Percentiles rank a stretch among this genome's conserved stretches.
Evolutionary conservation across 148 eudicot genomes (phyloP).

Genomic region (Camellia lanceoleosa): DNA sequence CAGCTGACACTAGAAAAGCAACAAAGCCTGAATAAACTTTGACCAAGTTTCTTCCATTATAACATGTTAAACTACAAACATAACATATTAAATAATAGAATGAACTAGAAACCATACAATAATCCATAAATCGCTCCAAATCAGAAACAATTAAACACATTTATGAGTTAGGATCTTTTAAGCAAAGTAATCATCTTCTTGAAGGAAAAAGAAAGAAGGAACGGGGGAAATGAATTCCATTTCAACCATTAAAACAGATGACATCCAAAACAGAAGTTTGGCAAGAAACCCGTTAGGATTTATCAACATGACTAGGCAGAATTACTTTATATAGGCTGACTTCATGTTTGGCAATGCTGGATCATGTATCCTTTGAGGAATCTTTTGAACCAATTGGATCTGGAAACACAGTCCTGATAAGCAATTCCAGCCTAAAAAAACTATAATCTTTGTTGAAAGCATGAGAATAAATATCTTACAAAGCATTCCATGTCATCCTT

Average conservation of each 20-base stretch:
- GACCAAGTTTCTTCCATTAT: background rate
- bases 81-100: background rate
- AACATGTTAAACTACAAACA: background rate
- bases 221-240: background rate
- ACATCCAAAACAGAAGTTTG: background rate
- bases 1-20: conserved; percentile 36
- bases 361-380: too few species aligned
- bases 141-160: background rate
- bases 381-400: too few species aligned
- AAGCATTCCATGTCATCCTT: too few species aligned
- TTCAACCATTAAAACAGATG: background rate
- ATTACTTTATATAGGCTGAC: too few species aligned
- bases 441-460: too few species aligned
- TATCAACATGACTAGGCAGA: background rate
- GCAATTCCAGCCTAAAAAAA: too few species aligned
- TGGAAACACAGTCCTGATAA: too few species aligned
- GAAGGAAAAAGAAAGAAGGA: background rate
- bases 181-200: background rate
- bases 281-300: background rate
- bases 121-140: background rate
- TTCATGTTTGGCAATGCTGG: too few species aligned
- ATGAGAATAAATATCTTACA: too few species aligned
- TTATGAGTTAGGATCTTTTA: background rate
- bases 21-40: conserved; percentile 15
- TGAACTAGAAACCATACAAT: background rate